Evolutionary conservation across 2,329 filamentous ascomycete species (phyloP), one percentile per base, ranked within the genome.

Genomic region (Didymellaceae sp.): DNA sequence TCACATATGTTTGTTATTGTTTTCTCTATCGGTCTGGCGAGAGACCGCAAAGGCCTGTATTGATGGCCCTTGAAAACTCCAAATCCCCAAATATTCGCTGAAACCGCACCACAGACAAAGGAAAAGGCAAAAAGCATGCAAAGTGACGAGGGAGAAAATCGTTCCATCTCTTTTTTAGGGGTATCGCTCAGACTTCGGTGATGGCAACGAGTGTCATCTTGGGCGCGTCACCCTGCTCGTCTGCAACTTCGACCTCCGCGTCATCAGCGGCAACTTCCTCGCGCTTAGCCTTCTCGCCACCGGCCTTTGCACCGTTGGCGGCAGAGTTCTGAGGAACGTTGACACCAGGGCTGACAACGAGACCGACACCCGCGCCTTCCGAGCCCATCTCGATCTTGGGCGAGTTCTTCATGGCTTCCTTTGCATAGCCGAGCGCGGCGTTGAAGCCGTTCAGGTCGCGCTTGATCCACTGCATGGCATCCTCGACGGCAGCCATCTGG

Each of bases 351-450:
- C 71, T 73, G 55, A 73, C 62, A 20, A 69, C 53, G 21, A 74
- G 68, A 57, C 70, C 70, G 34, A 75, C 65, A 56, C 78, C 78
- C 14, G 76, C 73, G 47, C 71, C 72, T 49, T 75, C 74, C 20
- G 78, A 78, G 47, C 78, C 78, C 32, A 81, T 71, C 65, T 81
- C 72, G 34, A 81, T 63, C 70, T 78, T 78, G 55, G 78, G 78
- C 26, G 70, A 66, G 59, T 78, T 76, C 62, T 69, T 71, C 65
- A 78, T 67, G 16, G 78, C 78, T 33, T 73, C 75, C 57, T 77
- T 74, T 45, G 79, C 78, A 55, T 72, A 81, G 39, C 58, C 68
- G 13, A 81, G 74, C 1, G 79, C 78, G 11, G 75, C 74, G 55
- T 78, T 73, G 66, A 81, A 81, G 42, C 78, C 75, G 52, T 72